Conservation (phyloP, 805 yeast species). For the Kazachstania kunashirensis region DNA sequence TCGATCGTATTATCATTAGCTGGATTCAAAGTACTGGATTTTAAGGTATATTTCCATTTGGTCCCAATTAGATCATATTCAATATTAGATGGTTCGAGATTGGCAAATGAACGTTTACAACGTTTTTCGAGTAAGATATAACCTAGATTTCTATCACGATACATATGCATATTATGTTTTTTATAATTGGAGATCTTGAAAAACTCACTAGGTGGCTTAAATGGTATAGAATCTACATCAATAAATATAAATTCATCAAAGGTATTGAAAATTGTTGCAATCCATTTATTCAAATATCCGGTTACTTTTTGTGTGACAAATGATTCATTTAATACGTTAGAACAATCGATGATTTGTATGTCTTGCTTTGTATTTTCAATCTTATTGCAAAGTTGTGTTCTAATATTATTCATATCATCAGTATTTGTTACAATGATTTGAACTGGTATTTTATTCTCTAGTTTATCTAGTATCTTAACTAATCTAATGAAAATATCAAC, state of each 20-base stretch:
- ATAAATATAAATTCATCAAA: conserved; percentile 41
- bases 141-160: conserved; percentile 1
- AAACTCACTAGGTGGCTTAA: conserved; percentile 31
- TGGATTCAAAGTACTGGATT: not conserved
- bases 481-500: conserved; percentile 23
- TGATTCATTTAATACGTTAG: conserved; percentile 10
- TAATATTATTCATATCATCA: conserved; percentile 9
- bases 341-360: conserved; percentile 17
- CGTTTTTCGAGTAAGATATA: not conserved
- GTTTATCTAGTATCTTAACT: conserved; percentile 34
- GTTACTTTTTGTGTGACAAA: conserved; percentile 8
- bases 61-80: conserved; percentile 13
- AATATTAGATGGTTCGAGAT: conserved; percentile 14
- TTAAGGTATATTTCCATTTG: conserved; percentile 4
- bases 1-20: conserved; percentile 4
- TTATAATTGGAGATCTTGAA: conserved; percentile 13
- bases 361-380: conserved; percentile 12
- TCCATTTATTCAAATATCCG: conserved; percentile 38
- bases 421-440: conserved; percentile 32
- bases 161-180: conserved; percentile 11
- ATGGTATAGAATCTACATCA: conserved; percentile 44
- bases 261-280: conserved; percentile 40
- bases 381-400: conserved; percentile 1
- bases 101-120: not conserved
- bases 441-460: conserved; percentile 33